Evolutionary conservation across 495 filamentous ascomycete genomes (phyloP).

Genomic region (Staphylotrichum longicolle): DNA sequence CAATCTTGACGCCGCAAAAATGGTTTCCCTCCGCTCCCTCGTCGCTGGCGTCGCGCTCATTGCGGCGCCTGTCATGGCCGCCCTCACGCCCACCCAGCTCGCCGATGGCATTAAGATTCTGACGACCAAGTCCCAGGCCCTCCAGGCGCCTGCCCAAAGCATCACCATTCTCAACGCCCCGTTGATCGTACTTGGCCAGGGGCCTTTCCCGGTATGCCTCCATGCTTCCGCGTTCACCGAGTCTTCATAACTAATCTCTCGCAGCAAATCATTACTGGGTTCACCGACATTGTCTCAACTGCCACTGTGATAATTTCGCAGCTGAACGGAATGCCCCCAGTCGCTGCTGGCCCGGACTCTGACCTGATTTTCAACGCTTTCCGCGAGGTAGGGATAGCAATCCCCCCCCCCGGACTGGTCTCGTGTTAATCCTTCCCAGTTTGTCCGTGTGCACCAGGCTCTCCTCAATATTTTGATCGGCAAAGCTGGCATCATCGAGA

Average conservation of each 20-base stretch:
- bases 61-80: neutral
- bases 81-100: constrained; percentile 19
- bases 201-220: constrained; percentile 28
- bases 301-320: neutral
- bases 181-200: constrained; percentile 29
- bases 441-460: neutral
- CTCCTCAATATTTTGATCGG: neutral
- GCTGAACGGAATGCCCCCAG: neutral
- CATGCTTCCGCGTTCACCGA: too few relatives aligned
- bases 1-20: neutral
- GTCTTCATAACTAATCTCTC: neutral
- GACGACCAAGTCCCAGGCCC: constrained; percentile 26
- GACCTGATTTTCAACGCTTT: neutral
- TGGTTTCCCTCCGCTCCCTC: constrained; percentile 2
- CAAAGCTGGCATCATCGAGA: neutral
- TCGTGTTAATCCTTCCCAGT: neutral
- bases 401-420: too few relatives aligned
- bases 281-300: neutral
- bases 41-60: neutral
- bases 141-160: constrained; percentile 29
- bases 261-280: neutral
- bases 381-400: neutral
- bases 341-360: neutral
- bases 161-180: constrained; percentile 32
- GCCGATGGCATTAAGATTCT: constrained; percentile 26